Base-by-base conservation (phyloP, 1,139 yeast species). In the Sugiyamaella grinbergsii region DNA sequence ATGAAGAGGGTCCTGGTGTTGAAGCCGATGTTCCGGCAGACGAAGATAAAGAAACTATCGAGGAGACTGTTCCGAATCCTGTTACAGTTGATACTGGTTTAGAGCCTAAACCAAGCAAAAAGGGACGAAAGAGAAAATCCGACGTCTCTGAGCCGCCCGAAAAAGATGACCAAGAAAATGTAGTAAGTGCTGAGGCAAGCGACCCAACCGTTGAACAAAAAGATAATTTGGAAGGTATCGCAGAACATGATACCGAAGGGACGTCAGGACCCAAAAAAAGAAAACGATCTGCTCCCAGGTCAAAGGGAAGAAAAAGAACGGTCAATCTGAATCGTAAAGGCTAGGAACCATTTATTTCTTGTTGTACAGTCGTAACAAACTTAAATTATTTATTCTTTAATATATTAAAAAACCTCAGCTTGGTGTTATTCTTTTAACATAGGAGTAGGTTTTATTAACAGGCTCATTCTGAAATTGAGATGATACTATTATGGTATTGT, bases 1-100 rank as follows among this genome's bases (percentile, higher is more conserved):
- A 45, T 36, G 49, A 45, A 37, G 49, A 45, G 26, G 47, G 47
- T 3, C 34, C 26, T n/a, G 47, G 41, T 2, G 23, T 24, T 2
- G 41, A 43, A 10, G 47, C 41, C 6, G 47, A 34, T 32, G 34
- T 36, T 15, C 38, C 45, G 22, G 45, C 8, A 20, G 22, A 41
- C n/a, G 28, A 41, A 13, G 45, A n/a, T 15, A 32, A 7, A 3
- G 42, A 38, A 24, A 10, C 19, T 22, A 5, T 28, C 11, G 28
- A 36, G n/a, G 39, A 36, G 5, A 20, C 5, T 13, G n/a, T 34
- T 13, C 5, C 7, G n/a, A 20, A 34, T 15, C 11, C 26, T 11
- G 15, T 3, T 4, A 4, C 19, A 6, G 19, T 33, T 7, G 16
- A 33, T 33, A 7, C 37, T 33, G 37, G 22, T 4, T 13, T 16